Base-by-base conservation (phyloP, 2,329 filamentous ascomycete species). In the Tolypocladium tropicale region DNA sequence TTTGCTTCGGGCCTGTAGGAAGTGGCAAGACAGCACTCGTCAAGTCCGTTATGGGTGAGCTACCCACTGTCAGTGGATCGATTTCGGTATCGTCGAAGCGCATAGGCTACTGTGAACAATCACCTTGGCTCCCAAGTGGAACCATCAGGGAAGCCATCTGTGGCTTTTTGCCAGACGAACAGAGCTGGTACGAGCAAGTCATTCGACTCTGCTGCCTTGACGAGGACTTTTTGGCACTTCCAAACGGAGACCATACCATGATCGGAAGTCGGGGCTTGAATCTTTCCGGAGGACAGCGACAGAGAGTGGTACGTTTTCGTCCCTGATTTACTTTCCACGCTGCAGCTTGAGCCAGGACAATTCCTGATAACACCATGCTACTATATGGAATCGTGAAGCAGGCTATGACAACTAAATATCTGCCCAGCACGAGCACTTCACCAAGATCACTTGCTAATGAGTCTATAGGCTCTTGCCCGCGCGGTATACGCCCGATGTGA, bases 201-300 rank as follows among this genome's bases (percentile, higher is more conserved):
- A 32, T 65, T 6, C 43, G 39, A 7, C 51, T 57, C 12, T 67
- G 60, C 28, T 64, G 62, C 32, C 55, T 67, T 0, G 55, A 37
- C 16, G 36, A 37, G 4, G 36, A 37, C 16, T 18, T 37, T n/a
- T n/a, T 37, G 36, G 36, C 16, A 56, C 58, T 71, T 14, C 62
- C 66, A 0, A 46, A 62, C 10, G 63, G 50, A 34, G 62, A 60
- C 33, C 33, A 52, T 11, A 60, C 59, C 16, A 28, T 34, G 28
- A 52, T 65, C 59, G 57, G 62, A 23, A 63, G 57, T 39, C 53
- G 61, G 21, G 58, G 58, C 4, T 16, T 62, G n/a, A 60, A 63
- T 53, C 55, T 63, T 43, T 60, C 61, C 54, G 58, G 59, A 30
- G 59, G 65, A 28, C 57, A 67, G 55, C 48, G 62, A 7, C 64